These are phyloP conservation scores for Torulaspora quercuum DNA, from an alignment of 805 yeast species.

Conservation along the genomic window DNA sequence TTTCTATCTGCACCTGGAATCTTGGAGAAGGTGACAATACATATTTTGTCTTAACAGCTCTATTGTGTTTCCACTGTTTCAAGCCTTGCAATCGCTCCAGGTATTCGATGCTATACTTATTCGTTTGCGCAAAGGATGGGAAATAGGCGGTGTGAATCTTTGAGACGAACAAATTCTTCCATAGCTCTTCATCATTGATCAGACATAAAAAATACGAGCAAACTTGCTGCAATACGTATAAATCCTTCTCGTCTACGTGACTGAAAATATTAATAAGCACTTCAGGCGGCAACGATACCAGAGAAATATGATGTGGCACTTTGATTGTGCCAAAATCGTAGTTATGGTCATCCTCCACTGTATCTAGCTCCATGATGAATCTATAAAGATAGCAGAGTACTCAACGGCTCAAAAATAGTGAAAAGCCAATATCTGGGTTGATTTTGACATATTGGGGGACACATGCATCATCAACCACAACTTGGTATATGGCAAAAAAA, in stretches of 20 bases:
- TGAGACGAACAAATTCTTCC: conserved; percentile 40
- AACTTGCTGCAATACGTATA: conserved; percentile 34
- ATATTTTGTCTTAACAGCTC: conserved; percentile 35
- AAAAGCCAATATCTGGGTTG: too few species aligned
- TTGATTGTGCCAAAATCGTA: too few species aligned
- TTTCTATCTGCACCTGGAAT: conserved; percentile 28
- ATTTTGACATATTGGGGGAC: too few species aligned
- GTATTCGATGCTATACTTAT: conserved; percentile 37
- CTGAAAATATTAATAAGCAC: conserved; percentile 38
- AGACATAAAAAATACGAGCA: conserved; percentile 31
- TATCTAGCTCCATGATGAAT: not conserved
- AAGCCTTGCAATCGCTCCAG: conserved; percentile 31
- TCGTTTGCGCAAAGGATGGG: conserved; percentile 39
- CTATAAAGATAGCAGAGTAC: too few species aligned
- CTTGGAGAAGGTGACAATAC: conserved; percentile 29
- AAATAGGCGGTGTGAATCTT: conserved; percentile 32
- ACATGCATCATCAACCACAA: too few species aligned
- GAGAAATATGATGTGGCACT: too few species aligned
- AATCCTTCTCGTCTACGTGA: conserved; percentile 38
- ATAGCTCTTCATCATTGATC: conserved; percentile 41
- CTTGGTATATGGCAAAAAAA: too few species aligned
- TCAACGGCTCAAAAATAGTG: too few species aligned
- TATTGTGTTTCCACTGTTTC: conserved; percentile 36
- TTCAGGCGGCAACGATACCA: conserved; percentile 37
- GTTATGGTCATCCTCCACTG: conserved; percentile 1